Base-by-base conservation (phyloP, 352 stramenopile genomes). In the Aphanomyces stellatus region DNA sequence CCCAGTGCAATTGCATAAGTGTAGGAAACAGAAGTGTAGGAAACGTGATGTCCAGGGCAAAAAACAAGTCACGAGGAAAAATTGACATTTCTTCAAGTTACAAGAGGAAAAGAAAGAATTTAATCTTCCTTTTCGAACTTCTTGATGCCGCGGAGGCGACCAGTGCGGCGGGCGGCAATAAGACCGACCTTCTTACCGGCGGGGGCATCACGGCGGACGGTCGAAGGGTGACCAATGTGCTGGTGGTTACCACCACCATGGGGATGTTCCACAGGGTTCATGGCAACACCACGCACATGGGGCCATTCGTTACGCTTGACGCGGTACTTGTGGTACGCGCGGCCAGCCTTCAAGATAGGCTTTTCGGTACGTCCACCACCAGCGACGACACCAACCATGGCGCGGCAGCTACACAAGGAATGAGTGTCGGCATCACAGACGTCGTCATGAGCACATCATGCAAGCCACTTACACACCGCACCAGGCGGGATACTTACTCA, bases 171-270 rank as follows among this genome's bases (percentile, higher is more conserved):
- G 75, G 96, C 96, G 74, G 91, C 96, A 79, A 99, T 99, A 49
- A 99, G 85, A 96, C 96, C 96, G 76, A 98, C 96, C 91, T 99
- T 99, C 78, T 98, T 92, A 98, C 97, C 97, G 53, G 96, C 86
- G 37, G 96, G 93, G 53, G 89, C 90, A 68, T 97, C 91, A 66
- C 92, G 81, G 68, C 81, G 88, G 25, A 98, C 90, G n/a, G 96
- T 99, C 63, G 96, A 99, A 57, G 97, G 95, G 82, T 98, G 96
- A 96, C 97, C 97, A 88, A 99, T 99, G 83, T 99, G 97, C 88
- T 99, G 96, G 85, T 99, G 97, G 94, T 99, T 99, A 98, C 97
- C 97, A 96, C 97, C 97, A 96, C 97, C 97, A 87, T 98, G 93
- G 62, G 96, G 96, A 83, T 99, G 97, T 90, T 99, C 97, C 70